phyloP scores from a whole-genome alignment of 495 filamentous ascomycete species.

The Tetracladium marchalianum region DNA sequence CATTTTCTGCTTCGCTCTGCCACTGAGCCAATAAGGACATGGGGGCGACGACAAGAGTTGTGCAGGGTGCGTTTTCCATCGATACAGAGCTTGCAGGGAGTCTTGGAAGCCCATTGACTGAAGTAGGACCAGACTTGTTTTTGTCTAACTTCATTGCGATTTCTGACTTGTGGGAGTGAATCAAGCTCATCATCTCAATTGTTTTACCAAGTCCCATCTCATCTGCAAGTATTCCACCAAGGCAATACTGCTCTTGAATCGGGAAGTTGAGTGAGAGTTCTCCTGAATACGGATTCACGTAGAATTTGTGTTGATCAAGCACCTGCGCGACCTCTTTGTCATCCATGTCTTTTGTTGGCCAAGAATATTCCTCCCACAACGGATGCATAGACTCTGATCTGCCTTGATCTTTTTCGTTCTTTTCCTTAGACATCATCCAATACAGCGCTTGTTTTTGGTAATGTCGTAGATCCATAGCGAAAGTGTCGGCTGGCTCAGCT shows the following conservation, averaged over 20 bases:
- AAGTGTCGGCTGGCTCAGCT: conserved; percentile 70
- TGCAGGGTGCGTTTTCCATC: conserved; percentile 66
- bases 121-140: conserved; percentile 23
- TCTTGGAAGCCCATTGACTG: conserved; percentile 46
- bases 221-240: conserved; percentile 89
- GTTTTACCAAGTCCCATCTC: conserved; percentile 91
- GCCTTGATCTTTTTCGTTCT: conserved; percentile 52
- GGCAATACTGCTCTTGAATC: conserved; percentile 84
- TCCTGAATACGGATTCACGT: conserved; percentile 93
- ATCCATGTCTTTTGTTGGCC: conserved; percentile 82
- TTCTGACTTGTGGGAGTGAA: conserved; percentile 73
- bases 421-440: conserved; percentile 95
- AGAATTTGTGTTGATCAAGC: conserved; percentile 61
- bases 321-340: conserved; percentile 60
- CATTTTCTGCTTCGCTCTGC: conserved; percentile 89
- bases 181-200: conserved; percentile 91
- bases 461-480: conserved; percentile 73
- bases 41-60: conserved; percentile 88
- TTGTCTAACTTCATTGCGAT: conserved; percentile 22
- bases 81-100: conserved; percentile 42
- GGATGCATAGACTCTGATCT: conserved; percentile 82
- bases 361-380: conserved; percentile 90
- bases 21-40: conserved; percentile 92
- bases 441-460: conserved; percentile 93
- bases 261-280: conserved; percentile 92